Conservation (phyloP, 805 yeast species). For the Starmerella apicola region DNA sequence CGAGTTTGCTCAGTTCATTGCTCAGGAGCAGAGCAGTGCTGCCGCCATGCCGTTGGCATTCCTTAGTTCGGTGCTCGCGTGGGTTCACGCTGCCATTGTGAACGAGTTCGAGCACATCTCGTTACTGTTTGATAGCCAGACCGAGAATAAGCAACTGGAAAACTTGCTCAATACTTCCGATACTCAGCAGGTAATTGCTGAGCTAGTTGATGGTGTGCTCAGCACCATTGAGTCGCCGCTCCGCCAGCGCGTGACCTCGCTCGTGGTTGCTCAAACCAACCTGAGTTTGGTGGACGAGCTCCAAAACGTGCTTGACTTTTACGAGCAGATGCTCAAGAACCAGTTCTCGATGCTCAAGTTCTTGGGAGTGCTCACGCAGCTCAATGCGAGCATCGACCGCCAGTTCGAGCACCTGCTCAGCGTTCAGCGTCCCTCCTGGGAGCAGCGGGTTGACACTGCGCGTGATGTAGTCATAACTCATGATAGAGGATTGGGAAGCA, state of each 20-base stretch:
- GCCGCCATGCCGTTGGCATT: conserved; percentile 71
- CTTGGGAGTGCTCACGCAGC: conserved; percentile 23
- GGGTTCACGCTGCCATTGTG: conserved; percentile 72
- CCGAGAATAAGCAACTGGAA: conserved; percentile 5
- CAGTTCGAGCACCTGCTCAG: conserved; percentile 46
- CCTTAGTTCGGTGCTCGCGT: conserved; percentile 78
- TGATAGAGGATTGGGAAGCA: conserved; percentile 23
- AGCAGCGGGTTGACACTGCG: conserved; percentile 39
- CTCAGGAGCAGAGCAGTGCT: conserved; percentile 22
- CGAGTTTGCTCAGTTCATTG: conserved; percentile 43
- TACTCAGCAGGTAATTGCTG: conserved; percentile 15
- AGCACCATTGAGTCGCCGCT: conserved; percentile 46
- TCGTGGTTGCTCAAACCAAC: conserved; percentile 51
- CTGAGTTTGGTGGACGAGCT: conserved; percentile 45
- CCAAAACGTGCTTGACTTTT: conserved; percentile 52
- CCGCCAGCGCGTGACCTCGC: conserved; percentile 53
- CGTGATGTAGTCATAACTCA: conserved; percentile 43
- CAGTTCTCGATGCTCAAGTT: conserved; percentile 30
- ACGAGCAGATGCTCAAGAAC: conserved; percentile 45
- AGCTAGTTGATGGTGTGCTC: conserved; percentile 35
- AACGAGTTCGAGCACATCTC: conserved; percentile 72
- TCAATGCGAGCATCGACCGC: conserved; percentile 29
- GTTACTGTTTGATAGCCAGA: conserved; percentile 39
- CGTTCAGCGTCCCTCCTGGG: conserved; percentile 30
- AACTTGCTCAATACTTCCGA: conserved; percentile 13